phyloP scores from a whole-genome alignment of 2,329 filamentous ascomycete genomes.

The Aspergillus aculeatus region DNA sequence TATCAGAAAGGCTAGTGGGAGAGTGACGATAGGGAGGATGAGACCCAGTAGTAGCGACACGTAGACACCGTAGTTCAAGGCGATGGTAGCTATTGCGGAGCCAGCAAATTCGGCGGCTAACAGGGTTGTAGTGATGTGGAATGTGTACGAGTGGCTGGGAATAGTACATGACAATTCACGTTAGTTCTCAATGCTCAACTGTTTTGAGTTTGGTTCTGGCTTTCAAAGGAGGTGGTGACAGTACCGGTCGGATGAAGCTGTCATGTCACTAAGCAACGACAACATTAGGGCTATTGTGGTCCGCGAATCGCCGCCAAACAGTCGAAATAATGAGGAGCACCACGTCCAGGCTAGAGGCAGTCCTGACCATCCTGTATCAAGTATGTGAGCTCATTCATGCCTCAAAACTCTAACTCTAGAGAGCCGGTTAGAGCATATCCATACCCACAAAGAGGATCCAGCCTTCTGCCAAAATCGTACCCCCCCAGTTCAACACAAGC shows the following conservation, averaged over 20 bases:
- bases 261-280: background rate
- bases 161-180: background rate
- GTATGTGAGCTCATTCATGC: no score
- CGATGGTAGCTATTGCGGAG: background rate
- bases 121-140: background rate
- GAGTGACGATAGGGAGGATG: background rate
- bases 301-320: background rate
- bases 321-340: background rate
- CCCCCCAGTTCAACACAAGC: background rate
- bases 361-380: background rate
- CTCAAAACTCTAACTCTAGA: background rate
- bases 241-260: background rate
- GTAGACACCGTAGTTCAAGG: background rate
- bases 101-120: background rate
- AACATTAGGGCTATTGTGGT: background rate
- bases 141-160: background rate
- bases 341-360: background rate
- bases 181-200: background rate
- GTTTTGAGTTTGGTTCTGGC: background rate
- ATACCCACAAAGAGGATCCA: background rate
- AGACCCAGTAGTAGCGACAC: background rate
- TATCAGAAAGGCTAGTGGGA: background rate
- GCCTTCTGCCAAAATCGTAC: background rate
- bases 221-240: background rate
- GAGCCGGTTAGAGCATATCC: background rate